Base-by-base conservation (phyloP, 306 rosid genomes). In the Corylus avellana region DNA sequence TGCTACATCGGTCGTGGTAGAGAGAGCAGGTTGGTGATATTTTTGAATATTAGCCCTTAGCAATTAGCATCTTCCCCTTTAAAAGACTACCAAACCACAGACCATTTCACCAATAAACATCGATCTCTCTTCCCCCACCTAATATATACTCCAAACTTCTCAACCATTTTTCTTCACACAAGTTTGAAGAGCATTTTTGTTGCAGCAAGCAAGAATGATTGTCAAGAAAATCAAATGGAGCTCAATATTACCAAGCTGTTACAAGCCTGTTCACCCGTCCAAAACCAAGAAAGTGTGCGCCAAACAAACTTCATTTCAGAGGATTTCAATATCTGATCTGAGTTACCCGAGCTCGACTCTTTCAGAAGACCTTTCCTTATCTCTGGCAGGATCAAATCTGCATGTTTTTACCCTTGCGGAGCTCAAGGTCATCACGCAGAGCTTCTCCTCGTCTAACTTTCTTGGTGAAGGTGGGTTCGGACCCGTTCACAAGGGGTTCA, bases 381-480 rank as follows among this genome's bases (percentile, higher is more conserved):
- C 99, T 56, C 91, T 96, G 1, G 96, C 85, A 1, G 99, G 99
- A 0, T 90, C 97, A 16, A 90, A 96, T 53, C 84, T 96, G 25
- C 82, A 93, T 29, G 84, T 79, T 1, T 93, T 96, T 29, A 75
- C 97, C 6, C 87, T 90, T 4, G 92, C 89, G 48, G 99, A 96
- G 85, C 89, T 96, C 16, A 96, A 93, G 88, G 76, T 90, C 32
- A 93, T 93, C 49, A 96, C 98, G 0, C 98, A 96, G 76, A 79
- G 76, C 37, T 96, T 93, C 77, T 84, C 98, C 1, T 83, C 98
- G 0, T 81, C 89, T 57, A 96, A 89, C 67, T 90, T 91, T 72
- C 79, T 96, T 0, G 99, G 99, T 0, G 99, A 93, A 87, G 99
- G 99, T 12, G 99, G 99, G n/a, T 96, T 96, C 39, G 99, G 99